Conservation (phyloP, 371 early-diverging fungal genomes). For the Lichtheimia hyalospora region DNA sequence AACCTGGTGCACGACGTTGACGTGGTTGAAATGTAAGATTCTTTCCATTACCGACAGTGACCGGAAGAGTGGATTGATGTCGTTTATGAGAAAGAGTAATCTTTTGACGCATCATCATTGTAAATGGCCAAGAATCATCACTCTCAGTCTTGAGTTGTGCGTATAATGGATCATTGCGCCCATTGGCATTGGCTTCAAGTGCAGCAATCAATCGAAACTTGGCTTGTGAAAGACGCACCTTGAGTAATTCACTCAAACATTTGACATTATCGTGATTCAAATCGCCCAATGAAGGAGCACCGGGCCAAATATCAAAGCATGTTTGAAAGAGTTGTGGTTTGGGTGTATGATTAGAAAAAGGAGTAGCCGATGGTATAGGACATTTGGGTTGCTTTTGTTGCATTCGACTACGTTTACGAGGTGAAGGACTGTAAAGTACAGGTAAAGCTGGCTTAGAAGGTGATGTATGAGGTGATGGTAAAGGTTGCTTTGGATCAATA, state of each 20-base stretch:
- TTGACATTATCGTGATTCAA: constrained; percentile 17
- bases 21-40: constrained; percentile 5
- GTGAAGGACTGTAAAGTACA: constrained; percentile 13
- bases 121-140: constrained; percentile 1
- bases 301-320: constrained; percentile 25
- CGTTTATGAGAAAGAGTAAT: constrained; percentile 18
- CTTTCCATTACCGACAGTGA: constrained; percentile 23
- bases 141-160: constrained; percentile 1
- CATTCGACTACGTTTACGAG: constrained; percentile 4
- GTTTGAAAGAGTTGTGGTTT: constrained; percentile 14
- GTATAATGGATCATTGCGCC: constrained; percentile 1
- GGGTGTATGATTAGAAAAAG: not conserved
- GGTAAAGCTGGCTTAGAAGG: constrained; percentile 41
- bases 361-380: not conserved
- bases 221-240: constrained; percentile 24
- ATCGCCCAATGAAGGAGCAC: constrained; percentile 10
- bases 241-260: constrained; percentile 20
- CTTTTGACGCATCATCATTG: constrained; percentile 1
- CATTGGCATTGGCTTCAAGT: constrained; percentile 13
- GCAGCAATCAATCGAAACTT: constrained; percentile 18
- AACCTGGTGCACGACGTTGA: constrained; percentile 1
- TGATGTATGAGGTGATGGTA: constrained; percentile 30
- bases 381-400: not conserved
- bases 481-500: constrained; percentile 33
- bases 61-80: constrained; percentile 2